These are phyloP conservation scores for Blastobotrys aristatus DNA, from an alignment of 1,139 yeast genomes.

Conservation along the genomic window DNA sequence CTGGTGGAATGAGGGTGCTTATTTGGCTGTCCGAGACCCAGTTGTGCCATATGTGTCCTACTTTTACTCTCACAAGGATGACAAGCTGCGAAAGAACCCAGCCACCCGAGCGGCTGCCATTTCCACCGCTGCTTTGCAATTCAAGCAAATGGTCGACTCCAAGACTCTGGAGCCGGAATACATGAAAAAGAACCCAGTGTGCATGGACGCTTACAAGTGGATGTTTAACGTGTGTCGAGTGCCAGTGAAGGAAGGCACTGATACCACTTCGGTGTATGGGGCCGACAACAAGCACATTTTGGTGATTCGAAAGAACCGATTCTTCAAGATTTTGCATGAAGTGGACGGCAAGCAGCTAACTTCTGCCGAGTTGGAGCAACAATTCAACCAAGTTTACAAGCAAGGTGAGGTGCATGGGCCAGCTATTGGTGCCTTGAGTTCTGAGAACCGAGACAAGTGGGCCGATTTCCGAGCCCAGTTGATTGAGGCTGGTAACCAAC, in stretches of 20 bases:
- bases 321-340: slow-evolving; percentile 68
- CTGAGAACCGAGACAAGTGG: slow-evolving; percentile 86
- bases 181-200: slow-evolving; percentile 74
- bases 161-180: slow-evolving; percentile 61
- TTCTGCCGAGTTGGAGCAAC: slow-evolving; percentile 60
- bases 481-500: slow-evolving; percentile 43
- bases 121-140: slow-evolving; percentile 38
- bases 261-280: slow-evolving; percentile 31
- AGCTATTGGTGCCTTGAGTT: slow-evolving; percentile 74
- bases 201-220: slow-evolving; percentile 89
- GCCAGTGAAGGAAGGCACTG: slow-evolving; percentile 41
- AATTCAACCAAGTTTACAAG: slow-evolving; percentile 52
- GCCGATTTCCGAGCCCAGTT: slow-evolving; percentile 56
- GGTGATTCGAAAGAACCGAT: slow-evolving; percentile 71
- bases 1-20: slow-evolving; percentile 95
- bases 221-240: slow-evolving; percentile 90
- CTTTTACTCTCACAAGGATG: slow-evolving; percentile 78
- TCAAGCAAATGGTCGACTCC: slow-evolving; percentile 36
- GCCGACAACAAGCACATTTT: slow-evolving; percentile 56
- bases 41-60: slow-evolving; percentile 91
- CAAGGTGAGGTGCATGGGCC: slow-evolving; percentile 44
- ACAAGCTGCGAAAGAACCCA: slow-evolving; percentile 53
- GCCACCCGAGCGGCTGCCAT: slow-evolving; percentile 69
- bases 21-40: slow-evolving; percentile 86
- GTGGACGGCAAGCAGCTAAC: slow-evolving; percentile 50